Conservation (phyloP, 495 filamentous ascomycete species). For the Sporormia fimetaria region DNA sequence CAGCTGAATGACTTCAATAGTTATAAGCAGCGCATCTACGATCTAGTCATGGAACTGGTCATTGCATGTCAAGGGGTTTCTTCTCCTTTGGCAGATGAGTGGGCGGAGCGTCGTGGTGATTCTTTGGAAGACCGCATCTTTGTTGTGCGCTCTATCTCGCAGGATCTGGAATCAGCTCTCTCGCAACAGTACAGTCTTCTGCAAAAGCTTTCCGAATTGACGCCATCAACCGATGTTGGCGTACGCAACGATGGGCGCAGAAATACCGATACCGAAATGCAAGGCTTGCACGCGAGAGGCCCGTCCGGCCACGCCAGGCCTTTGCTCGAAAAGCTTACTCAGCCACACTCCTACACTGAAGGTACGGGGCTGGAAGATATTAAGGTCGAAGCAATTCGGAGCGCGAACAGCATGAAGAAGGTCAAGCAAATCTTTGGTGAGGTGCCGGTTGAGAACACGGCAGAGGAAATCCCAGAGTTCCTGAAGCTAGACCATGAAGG, state of each 20-base stretch:
- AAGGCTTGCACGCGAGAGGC: slow-evolving; percentile 9
- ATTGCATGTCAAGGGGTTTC: slow-evolving; percentile 77
- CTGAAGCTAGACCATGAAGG: slow-evolving; percentile 80
- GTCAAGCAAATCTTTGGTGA: slow-evolving; percentile 84
- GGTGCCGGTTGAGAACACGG: slow-evolving; percentile 46
- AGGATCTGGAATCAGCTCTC: slow-evolving; percentile 72
- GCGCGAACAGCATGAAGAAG: slow-evolving; percentile 61
- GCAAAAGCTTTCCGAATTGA: slow-evolving; percentile 72
- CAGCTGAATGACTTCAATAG: slow-evolving; percentile 77
- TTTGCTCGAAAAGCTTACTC: slow-evolving; percentile 26
- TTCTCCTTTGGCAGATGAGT: slow-evolving; percentile 85
- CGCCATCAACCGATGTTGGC: slow-evolving; percentile 42
- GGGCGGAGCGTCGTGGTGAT: slow-evolving; percentile 82
- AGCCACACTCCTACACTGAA: slow-evolving; percentile 57
- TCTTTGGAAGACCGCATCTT: slow-evolving; percentile 82
- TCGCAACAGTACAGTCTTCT: slow-evolving; percentile 81
- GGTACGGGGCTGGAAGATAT: slow-evolving; percentile 47
- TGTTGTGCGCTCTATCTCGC: slow-evolving; percentile 59
- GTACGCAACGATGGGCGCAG: slow-evolving; percentile 31
- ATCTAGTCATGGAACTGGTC: slow-evolving; percentile 80
- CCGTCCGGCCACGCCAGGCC: slow-evolving; percentile 26
- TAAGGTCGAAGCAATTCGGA: slow-evolving; percentile 37
- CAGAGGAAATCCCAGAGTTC: slow-evolving; percentile 70
- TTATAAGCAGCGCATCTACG: slow-evolving; percentile 87
- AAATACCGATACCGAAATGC: slow-evolving; percentile 19